Base-by-base conservation (phyloP, 306 rosid species). In the Biancaea sappan region DNA sequence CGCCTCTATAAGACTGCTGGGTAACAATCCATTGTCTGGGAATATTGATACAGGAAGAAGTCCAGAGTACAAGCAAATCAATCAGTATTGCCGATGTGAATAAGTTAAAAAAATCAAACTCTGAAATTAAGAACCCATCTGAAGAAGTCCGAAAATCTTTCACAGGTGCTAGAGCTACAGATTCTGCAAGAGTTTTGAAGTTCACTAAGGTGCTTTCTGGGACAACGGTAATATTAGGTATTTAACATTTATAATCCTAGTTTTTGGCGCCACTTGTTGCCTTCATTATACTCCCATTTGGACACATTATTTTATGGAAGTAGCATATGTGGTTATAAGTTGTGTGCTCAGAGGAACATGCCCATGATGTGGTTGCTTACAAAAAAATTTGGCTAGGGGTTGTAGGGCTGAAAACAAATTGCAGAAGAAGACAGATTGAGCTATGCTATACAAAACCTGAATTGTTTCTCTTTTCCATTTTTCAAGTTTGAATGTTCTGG, bases 131-230 rank as follows among this genome's bases (percentile, higher is more conserved):
- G 7, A 73, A 62, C 77, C 34, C 70, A 44, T 59, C 88, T 29
- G 84, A 86, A 78, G 96, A 84, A 81, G 70, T 79, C 50, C 81
- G 40, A 43, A 89, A 81, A 65, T 81, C 88, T 48, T 18, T 74
- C 52, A 71, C 81, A 79, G 97, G 97, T 47, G 88, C 93, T 34
- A 84, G 97, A 80, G 88, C 97, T 67, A 92, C 91, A 13, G 97
- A 92, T 79, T 84, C 96, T 66, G 88, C 97, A 43, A 86, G 96
- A 75, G 84, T 92, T 37, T 66, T 81, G 82, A 92, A 92, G 91
- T 89, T 92, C 91, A 86, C 87, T n/a, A 92, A 86, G 85, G 88
- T 83, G 64, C 96, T 92, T 60, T 87, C 96, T 1, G 93, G 81
- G 82, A 86, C 97, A 25, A 86, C 88, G 14, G 83, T 89, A 57